These are phyloP conservation scores for Pichia sp. DNA, from an alignment of 1,139 yeast species.

Conservation along the genomic window DNA sequence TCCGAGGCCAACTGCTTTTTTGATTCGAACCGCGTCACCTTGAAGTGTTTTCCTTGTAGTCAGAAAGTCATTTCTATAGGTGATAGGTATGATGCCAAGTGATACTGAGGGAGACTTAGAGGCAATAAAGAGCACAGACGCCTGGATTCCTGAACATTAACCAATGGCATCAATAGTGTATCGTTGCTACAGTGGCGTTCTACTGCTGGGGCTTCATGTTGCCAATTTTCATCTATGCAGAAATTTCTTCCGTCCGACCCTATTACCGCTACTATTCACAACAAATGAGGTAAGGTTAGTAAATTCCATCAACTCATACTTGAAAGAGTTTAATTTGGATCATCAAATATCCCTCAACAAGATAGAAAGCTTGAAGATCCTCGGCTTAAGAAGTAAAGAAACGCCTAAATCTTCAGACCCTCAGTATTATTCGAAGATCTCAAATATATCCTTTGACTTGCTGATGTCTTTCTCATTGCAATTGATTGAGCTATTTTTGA, in stretches of 20 bases:
- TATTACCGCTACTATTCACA: conserved; percentile 14
- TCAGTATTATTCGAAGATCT: background rate
- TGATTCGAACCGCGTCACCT: too few species aligned
- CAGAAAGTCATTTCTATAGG: too few species aligned
- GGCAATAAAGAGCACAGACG: too few species aligned
- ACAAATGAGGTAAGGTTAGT: conserved; percentile 9
- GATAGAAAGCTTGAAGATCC: background rate
- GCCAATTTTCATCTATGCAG: conserved; percentile 8
- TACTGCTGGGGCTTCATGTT: conserved; percentile 4
- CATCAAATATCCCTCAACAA: conserved; percentile 9
- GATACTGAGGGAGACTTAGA: too few species aligned
- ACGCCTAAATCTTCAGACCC: background rate
- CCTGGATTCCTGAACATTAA: background rate
- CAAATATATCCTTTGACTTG: conserved; percentile 21
- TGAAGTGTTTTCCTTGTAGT: too few species aligned
- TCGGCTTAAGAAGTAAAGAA: background rate
- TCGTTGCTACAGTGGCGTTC: conserved; percentile 1
- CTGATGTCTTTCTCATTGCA: conserved; percentile 28
- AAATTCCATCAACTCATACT: conserved; percentile 12
- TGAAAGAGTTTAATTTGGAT: conserved; percentile 12
- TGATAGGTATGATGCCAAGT: too few species aligned
- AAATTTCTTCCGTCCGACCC: conserved; percentile 11
- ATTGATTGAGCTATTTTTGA: conserved; percentile 26
- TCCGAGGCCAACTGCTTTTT: too few species aligned
- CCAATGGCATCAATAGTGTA: conserved; percentile 2